These are phyloP conservation scores for Niveomyces coronatus DNA, from an alignment of 2,329 filamentous ascomycete species.

Conservation along the genomic window DNA sequence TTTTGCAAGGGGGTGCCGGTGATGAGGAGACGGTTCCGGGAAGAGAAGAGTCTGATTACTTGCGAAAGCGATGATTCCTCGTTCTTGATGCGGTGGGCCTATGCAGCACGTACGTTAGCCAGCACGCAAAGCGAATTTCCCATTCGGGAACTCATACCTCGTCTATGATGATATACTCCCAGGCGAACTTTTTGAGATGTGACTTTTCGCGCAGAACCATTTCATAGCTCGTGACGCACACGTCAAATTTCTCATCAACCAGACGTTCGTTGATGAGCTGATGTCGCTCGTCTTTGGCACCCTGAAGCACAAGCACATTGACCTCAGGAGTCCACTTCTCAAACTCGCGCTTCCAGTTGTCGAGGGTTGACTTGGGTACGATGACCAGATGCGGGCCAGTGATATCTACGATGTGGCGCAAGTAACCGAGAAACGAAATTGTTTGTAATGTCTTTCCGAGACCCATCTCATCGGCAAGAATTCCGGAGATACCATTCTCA, in stretches of 20 bases:
- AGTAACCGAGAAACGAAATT: slow-evolving; percentile 90
- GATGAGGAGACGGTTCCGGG: slow-evolving; percentile 86
- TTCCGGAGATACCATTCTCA: slow-evolving; percentile 97
- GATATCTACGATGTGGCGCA: slow-evolving; percentile 83
- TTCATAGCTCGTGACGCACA: slow-evolving; percentile 97
- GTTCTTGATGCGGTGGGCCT: slow-evolving; percentile 95
- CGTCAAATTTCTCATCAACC: slow-evolving; percentile 92
- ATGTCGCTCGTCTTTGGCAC: slow-evolving; percentile 86
- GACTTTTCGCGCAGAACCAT: slow-evolving; percentile 96
- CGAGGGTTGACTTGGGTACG: slow-evolving; percentile 92
- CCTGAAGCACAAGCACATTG: slow-evolving; percentile 86
- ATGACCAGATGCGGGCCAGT: slow-evolving; percentile 83
- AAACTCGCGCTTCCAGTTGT: slow-evolving; percentile 98
- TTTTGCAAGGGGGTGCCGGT: slow-evolving; percentile 96
- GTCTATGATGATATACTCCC: slow-evolving; percentile 99
- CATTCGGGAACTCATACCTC: slow-evolving; percentile 38
- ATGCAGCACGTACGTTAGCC: slow-evolving; percentile 2
- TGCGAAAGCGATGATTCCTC: slow-evolving; percentile 95
- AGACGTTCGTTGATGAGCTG: slow-evolving; percentile 81
- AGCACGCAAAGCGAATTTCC: not conserved
- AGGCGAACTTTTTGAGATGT: slow-evolving; percentile 93
- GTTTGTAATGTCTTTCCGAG: slow-evolving; percentile 96
- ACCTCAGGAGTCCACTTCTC: slow-evolving; percentile 90
- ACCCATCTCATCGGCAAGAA: slow-evolving; percentile 97
- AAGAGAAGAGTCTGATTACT: slow-evolving; percentile 93